These are phyloP conservation scores for Agrocybe pediades DNA, from an alignment of 768 basidiomycete genomes.

Conservation along the genomic window DNA sequence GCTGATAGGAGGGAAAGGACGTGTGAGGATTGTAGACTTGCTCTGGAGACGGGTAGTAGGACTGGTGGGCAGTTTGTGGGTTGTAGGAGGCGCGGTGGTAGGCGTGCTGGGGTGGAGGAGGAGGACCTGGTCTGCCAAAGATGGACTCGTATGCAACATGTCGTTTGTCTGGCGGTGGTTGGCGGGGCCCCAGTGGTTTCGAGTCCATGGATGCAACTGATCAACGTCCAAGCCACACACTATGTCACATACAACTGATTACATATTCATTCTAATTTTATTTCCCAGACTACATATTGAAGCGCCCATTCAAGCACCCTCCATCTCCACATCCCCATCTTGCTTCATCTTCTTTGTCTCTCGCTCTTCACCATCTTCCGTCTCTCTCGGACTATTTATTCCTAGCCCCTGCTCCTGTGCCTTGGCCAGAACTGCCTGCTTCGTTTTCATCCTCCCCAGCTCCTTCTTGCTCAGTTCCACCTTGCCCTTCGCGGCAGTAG, in stretches of 20 bases:
- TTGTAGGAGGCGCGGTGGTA: constrained; percentile 43
- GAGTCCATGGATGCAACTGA: constrained; percentile 39
- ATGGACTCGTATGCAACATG: constrained; percentile 84
- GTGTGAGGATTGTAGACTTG: constrained; percentile 24
- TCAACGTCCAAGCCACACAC: neutral
- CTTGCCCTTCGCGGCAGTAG: constrained; percentile 17
- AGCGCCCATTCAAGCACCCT: constrained; percentile 7
- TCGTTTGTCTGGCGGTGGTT: constrained; percentile 68
- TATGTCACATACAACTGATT: neutral
- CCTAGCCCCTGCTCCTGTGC: constrained; percentile 26
- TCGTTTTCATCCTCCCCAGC: constrained; percentile 51
- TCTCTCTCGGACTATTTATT: constrained; percentile 14
- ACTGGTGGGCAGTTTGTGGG: constrained; percentile 35
- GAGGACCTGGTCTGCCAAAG: constrained; percentile 68
- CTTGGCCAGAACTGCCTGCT: constrained; percentile 43
- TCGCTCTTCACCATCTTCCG: constrained; percentile 28
- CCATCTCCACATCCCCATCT: constrained; percentile 28
- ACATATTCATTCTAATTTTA: neutral
- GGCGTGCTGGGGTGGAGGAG: constrained; percentile 24
- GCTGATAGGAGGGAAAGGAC: constrained; percentile 19
- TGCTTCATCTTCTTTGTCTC: constrained; percentile 37
- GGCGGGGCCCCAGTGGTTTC: constrained; percentile 57
- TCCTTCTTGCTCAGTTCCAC: constrained; percentile 45
- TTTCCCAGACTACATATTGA: neutral
- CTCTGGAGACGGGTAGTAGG: constrained; percentile 24